phyloP scores from a whole-genome alignment of 768 basidiomycete species.

The Pisolithus microcarpus region DNA sequence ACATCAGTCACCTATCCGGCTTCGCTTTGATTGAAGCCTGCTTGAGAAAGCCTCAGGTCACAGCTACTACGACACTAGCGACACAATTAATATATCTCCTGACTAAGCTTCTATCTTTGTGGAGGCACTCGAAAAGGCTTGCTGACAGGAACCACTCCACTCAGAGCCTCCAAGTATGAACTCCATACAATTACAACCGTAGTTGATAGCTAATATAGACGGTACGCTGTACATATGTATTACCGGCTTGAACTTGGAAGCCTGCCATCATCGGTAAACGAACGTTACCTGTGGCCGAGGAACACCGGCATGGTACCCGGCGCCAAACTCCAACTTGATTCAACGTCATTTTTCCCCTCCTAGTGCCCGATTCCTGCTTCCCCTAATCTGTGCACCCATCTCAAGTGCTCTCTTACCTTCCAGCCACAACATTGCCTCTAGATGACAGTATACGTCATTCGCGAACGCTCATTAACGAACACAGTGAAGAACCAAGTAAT shows the following conservation, averaged over 20 bases:
- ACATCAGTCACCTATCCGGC: too few relatives aligned
- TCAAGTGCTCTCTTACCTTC: constrained; percentile 71
- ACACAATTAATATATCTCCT: neutral
- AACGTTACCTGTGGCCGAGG: too few relatives aligned
- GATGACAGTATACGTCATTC: constrained; percentile 3
- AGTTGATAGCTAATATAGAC: neutral
- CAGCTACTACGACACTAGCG: too few relatives aligned
- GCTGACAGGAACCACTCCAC: too few relatives aligned
- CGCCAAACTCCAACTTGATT: neutral
- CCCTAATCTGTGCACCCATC: constrained; percentile 59
- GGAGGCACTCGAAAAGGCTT: too few relatives aligned
- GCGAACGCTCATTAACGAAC: neutral
- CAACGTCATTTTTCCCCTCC: neutral
- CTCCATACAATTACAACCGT: neutral
- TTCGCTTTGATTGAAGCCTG: too few relatives aligned
- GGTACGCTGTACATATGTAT: too few relatives aligned
- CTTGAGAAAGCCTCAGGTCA: too few relatives aligned
- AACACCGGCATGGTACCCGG: neutral
- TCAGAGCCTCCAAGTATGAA: too few relatives aligned
- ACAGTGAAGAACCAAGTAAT: neutral
- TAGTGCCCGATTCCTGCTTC: constrained; percentile 6
- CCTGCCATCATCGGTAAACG: too few relatives aligned
- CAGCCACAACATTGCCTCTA: constrained; percentile 82
- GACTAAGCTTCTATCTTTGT: neutral
- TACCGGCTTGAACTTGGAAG: too few relatives aligned